Conservation (phyloP, 331 rosid genomes). For the Prunus yedoensis region DNA sequence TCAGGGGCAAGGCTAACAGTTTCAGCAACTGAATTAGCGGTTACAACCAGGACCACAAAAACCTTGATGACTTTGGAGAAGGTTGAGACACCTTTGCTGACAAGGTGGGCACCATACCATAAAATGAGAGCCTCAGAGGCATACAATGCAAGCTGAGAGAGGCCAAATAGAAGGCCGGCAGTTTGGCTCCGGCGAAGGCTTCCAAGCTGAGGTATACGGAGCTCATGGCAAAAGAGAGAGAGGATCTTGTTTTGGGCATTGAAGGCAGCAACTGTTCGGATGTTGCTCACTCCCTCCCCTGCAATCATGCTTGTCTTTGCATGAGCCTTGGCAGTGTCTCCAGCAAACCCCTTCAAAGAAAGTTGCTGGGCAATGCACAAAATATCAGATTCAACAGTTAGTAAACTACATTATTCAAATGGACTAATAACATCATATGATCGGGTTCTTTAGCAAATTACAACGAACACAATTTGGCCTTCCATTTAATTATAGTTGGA, state of each 20-base stretch:
- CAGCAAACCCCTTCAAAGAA: constrained; percentile 96
- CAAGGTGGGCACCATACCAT: constrained; percentile 95
- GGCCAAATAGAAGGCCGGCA: constrained; percentile 72
- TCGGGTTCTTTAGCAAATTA: background rate
- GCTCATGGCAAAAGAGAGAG: constrained; percentile 72
- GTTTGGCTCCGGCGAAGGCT: constrained; percentile 87
- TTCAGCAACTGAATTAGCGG: constrained; percentile 96
- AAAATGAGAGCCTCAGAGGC: constrained; percentile 91
- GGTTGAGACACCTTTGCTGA: constrained; percentile 74
- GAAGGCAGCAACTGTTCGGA: constrained; percentile 97
- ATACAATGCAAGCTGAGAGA: constrained; percentile 89
- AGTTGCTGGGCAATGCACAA: constrained; percentile 68
- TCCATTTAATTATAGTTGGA: background rate
- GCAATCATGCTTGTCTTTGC: constrained; percentile 99
- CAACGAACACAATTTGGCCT: background rate
- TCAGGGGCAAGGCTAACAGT: constrained; percentile 99
- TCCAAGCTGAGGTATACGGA: constrained; percentile 58
- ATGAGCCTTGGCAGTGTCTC: constrained; percentile 99
- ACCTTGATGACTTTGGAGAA: constrained; percentile 94
- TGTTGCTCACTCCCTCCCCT: constrained; percentile 98
- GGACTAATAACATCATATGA: background rate
- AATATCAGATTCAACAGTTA: constrained; percentile 3
- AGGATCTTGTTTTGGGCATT: constrained; percentile 87
- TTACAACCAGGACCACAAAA: constrained; percentile 85
- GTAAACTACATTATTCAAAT: constrained; percentile 8